Conservation (phyloP, 2,329 filamentous ascomycete species). For the Paradendryphiella salina region DNA sequence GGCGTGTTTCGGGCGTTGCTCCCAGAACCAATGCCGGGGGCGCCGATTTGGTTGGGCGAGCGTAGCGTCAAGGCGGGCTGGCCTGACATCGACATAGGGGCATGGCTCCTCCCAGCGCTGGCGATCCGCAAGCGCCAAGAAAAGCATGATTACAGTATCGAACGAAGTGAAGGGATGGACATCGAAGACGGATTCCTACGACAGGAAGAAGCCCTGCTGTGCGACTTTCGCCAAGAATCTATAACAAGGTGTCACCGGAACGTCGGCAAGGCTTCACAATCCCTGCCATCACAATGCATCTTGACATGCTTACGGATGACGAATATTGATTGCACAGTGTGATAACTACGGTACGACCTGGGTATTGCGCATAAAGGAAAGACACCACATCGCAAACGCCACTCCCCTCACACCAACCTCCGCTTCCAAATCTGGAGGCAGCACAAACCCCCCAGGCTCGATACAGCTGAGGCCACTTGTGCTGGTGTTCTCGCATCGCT, state of each 20-base stretch:
- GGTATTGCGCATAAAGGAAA: background rate
- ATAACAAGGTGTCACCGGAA: background rate
- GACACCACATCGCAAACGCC: background rate
- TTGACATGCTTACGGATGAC: background rate
- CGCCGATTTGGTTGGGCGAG: background rate
- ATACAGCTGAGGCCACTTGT: background rate
- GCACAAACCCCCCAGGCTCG: background rate
- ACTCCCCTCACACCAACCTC: background rate
- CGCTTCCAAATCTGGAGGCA: background rate
- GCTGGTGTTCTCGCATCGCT: background rate
- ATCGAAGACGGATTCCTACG: background rate
- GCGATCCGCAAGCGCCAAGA: background rate
- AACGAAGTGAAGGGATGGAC: background rate
- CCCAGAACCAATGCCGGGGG: slow-evolving; percentile 3
- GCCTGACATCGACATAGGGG: background rate
- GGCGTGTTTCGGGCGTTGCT: slow-evolving; percentile 8
- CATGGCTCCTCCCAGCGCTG: background rate
- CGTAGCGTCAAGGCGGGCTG: background rate
- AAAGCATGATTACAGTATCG: background rate
- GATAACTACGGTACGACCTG: background rate
- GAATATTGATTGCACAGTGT: background rate
- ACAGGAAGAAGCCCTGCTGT: background rate
- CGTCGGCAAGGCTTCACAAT: background rate
- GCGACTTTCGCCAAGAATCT: background rate
- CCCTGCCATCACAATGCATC: background rate